phyloP scores from a whole-genome alignment of 305 asterid genomes.

The Lippia alba region DNA sequence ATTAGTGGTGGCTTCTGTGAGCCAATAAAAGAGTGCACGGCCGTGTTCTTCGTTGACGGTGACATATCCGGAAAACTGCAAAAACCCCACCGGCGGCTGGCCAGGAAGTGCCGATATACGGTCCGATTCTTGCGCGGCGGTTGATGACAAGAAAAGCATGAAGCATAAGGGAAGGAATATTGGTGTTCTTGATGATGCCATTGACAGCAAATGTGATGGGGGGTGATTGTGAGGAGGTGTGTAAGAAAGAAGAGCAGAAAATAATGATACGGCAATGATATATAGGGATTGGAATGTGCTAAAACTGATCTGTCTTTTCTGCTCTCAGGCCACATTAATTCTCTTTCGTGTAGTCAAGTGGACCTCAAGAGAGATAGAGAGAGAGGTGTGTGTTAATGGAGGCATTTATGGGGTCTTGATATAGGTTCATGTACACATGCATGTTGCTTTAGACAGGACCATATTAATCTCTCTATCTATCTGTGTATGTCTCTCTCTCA shows the following conservation, averaged over 20 bases:
- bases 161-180: conserved; percentile 16
- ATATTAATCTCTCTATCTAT: conserved; percentile 3
- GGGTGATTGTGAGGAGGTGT: too few relatives aligned
- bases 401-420: conserved; percentile 33
- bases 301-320: not conserved
- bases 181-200: conserved; percentile 21
- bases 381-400: conserved; percentile 20
- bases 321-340: conserved; percentile 15
- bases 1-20: conserved; percentile 52
- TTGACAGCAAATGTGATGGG: not conserved
- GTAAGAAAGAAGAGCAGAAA: conserved; percentile 5
- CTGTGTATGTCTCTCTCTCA: not conserved
- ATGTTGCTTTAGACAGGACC: conserved; percentile 29
- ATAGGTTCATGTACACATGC: conserved; percentile 22
- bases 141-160: not conserved
- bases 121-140: conserved; percentile 52
- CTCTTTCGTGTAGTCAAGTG: conserved; percentile 24
- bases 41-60: conserved; percentile 57
- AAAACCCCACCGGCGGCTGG: conserved; percentile 65
- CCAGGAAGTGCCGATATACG: conserved; percentile 61
- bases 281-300: conserved; percentile 27
- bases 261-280: conserved; percentile 24
- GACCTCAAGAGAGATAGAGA: not conserved
- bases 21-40: conserved; percentile 73
- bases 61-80: conserved; percentile 71